Conservation (phyloP, 352 stramenopile species). For the Albugo laibachii region DNA sequence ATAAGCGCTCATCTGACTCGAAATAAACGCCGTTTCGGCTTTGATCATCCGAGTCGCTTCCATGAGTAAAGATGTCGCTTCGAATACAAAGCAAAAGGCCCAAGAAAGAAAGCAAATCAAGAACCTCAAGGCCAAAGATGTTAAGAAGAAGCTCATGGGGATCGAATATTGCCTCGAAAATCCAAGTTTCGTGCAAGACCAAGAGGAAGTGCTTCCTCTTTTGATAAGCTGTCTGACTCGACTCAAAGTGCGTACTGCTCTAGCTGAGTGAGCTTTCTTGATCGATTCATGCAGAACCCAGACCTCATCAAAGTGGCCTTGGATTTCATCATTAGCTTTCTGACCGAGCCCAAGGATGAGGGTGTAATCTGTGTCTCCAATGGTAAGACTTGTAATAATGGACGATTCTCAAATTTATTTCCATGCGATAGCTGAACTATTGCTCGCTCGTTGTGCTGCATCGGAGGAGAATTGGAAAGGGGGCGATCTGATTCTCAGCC, state of each 20-base stretch:
- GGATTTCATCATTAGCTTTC: too few species aligned
- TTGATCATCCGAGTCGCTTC: too few species aligned
- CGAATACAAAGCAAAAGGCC: background rate
- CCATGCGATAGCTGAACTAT: slow-evolving; percentile 13
- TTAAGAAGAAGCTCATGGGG: slow-evolving; percentile 34
- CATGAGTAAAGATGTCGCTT: too few species aligned
- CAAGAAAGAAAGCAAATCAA: slow-evolving; percentile 37
- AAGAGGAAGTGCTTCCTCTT: slow-evolving; percentile 27
- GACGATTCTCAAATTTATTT: background rate
- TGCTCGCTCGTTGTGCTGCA: slow-evolving; percentile 15
- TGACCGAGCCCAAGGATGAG: too few species aligned
- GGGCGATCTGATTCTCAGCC: slow-evolving; percentile 19
- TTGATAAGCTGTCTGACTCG: slow-evolving; percentile 24
- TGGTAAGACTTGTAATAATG: too few species aligned
- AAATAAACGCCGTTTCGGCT: too few species aligned
- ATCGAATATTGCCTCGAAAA: slow-evolving; percentile 27
- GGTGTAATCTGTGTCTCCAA: too few species aligned
- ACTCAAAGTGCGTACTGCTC: slow-evolving; percentile 18
- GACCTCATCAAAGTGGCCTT: slow-evolving; percentile 6
- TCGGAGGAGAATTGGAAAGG: slow-evolving; percentile 20
- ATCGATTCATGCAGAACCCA: slow-evolving; percentile 3
- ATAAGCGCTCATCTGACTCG: too few species aligned
- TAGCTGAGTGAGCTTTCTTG: too few species aligned
- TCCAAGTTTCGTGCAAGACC: slow-evolving; percentile 25
- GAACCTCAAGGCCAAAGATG: slow-evolving; percentile 45